These are phyloP conservation scores for Epichloe hybrida DNA, from an alignment of 2,329 filamentous ascomycete genomes.

Conservation along the genomic window DNA sequence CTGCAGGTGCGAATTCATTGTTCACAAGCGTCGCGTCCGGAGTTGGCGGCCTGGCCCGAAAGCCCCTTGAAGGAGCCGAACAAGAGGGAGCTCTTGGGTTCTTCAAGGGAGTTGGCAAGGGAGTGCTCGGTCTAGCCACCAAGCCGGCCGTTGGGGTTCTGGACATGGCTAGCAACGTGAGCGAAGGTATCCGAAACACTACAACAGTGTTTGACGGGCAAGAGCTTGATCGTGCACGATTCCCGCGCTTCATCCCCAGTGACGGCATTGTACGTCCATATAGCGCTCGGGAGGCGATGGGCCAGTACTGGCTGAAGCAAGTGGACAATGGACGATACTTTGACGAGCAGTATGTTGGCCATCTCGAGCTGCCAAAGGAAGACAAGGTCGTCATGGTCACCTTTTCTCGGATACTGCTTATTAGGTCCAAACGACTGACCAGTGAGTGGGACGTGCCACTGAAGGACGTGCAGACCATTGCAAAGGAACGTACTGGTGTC, in stretches of 20 bases:
- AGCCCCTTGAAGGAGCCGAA: constrained; percentile 90
- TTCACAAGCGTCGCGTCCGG: constrained; percentile 86
- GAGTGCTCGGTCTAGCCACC: constrained; percentile 82
- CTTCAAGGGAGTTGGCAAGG: constrained; percentile 95
- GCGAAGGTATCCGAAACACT: constrained; percentile 94
- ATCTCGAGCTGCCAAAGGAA: constrained; percentile 78
- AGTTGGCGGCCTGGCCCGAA: constrained; percentile 82
- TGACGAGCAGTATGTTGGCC: constrained; percentile 93
- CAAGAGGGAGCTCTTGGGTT: constrained; percentile 90
- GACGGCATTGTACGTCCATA: constrained; percentile 94
- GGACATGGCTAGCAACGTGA: constrained; percentile 91
- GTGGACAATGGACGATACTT: constrained; percentile 96
- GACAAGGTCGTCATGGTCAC: constrained; percentile 87
- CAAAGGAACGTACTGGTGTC: constrained; percentile 89
- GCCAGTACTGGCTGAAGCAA: constrained; percentile 98
- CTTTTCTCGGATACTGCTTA: constrained; percentile 75
- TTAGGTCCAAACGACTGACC: constrained; percentile 70
- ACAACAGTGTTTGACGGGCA: constrained; percentile 95
- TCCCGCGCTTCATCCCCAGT: constrained; percentile 79
- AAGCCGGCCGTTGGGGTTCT: constrained; percentile 96
- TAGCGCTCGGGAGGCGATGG: constrained; percentile 84
- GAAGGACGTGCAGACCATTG: constrained; percentile 93
- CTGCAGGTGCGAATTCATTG: constrained; percentile 87
- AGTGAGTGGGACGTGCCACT: constrained; percentile 94
- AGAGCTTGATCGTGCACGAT: constrained; percentile 86